Conservation (phyloP, 2,329 filamentous ascomycete genomes). For the Pseudogymnoascus sp. region DNA sequence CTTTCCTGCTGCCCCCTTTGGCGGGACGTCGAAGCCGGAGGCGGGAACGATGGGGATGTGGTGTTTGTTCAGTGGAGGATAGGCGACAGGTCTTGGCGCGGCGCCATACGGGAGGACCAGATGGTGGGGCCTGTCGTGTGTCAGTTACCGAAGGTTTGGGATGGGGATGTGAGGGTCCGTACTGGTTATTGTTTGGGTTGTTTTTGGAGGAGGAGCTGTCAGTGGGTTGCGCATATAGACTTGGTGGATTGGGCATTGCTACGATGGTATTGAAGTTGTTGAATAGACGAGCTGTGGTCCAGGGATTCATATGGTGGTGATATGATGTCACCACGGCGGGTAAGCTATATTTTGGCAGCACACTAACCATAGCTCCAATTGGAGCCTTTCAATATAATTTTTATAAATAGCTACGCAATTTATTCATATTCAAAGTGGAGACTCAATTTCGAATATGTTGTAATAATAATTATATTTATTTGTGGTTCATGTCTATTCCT, state of each 20-base stretch:
- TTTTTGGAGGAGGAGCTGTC: neutral
- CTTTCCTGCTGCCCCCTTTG: neutral
- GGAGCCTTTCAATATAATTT: neutral
- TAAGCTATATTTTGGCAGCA: neutral
- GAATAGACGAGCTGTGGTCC: neutral
- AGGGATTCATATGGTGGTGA: neutral
- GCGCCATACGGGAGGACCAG: neutral
- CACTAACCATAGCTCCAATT: neutral
- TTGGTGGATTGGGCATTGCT: slow-evolving; percentile 4
- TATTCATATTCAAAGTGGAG: neutral
- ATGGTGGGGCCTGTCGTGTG: neutral
- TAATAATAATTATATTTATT: neutral
- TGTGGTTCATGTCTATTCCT: neutral
- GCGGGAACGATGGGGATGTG: slow-evolving; percentile 8
- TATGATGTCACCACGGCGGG: slow-evolving; percentile 1
- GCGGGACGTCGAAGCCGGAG: neutral
- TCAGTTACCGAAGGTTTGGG: neutral
- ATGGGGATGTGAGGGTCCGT: neutral
- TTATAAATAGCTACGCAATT: neutral
- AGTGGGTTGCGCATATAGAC: neutral
- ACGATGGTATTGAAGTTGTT: neutral
- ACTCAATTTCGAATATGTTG: neutral
- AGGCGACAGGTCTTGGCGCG: neutral
- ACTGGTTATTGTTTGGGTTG: neutral
- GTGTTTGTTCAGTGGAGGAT: neutral